Evolutionary conservation across 2,329 filamentous ascomycete species (phyloP), one percentile per base, ranked within the genome.

Genomic region (Penicillium corylophilum): DNA sequence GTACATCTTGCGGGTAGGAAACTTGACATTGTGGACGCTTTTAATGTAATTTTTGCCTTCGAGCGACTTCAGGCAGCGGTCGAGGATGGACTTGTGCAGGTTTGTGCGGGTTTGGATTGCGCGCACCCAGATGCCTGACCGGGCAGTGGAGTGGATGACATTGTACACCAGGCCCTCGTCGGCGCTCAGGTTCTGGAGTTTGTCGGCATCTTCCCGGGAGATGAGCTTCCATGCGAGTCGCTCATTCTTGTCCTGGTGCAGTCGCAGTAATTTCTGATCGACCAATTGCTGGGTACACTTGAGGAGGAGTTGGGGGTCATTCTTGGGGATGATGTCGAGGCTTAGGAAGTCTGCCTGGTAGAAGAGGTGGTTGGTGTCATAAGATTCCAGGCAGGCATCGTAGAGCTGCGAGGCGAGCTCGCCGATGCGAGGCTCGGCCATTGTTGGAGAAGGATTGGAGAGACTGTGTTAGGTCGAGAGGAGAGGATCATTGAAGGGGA

Each of bases 1-100:
- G 79, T 94, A 99, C 82, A 95, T 96, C 75, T 95, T 96, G 69
- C 94, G 88, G 60, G 87, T 89, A 24, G 90, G 90, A 67, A 89
- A 87, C 74, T 95, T 91, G 73, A 95, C 91, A 71, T 88, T 94
- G 75, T 93, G 94, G 75, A 97, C 91, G 51, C 86, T 85, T 65
- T 89, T 88, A 71, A 99, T 91, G 68, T 95, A 85, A 31, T 85
- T 84, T 69, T 90, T 92, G 35, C 80, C 77, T 71, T 95, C 89
- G 55, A 99, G 84, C 56, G 86, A 84, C 76, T 95, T 96, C 62
- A 97, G 80, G 24, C 86, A 86, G 64, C 88, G 87, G 63, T 88
- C 89, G 63, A 97, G 82, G 33, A 89, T 84, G 44, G 87, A 87
- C 65, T 93, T 89, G 75, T 95, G 90, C 70, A 96, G 83, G 71